phyloP scores from a whole-genome alignment of 2,329 filamentous ascomycete genomes.

The Claviceps arundinis region DNA sequence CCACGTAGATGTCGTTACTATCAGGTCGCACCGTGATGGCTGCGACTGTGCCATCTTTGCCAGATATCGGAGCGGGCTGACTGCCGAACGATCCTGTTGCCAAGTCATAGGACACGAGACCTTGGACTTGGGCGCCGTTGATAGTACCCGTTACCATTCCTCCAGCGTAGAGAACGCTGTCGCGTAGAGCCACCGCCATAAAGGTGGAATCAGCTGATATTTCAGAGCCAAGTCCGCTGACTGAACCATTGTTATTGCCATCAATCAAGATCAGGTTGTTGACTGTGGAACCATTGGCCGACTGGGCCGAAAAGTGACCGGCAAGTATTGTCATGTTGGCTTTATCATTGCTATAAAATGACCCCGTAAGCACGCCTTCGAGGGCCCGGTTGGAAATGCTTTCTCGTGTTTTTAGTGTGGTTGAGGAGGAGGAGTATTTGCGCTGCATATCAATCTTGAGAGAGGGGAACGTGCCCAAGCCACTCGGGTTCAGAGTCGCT shows the following conservation, averaged over 20 bases:
- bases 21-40: slow-evolving; percentile 60
- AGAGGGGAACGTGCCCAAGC: slow-evolving; percentile 39
- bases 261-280: slow-evolving; percentile 77
- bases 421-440: slow-evolving; percentile 8
- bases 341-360: slow-evolving; percentile 57
- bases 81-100: slow-evolving; percentile 45
- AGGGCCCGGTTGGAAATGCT: slow-evolving; percentile 26
- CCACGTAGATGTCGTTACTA: slow-evolving; percentile 67
- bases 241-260: slow-evolving; percentile 48
- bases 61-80: slow-evolving; percentile 65
- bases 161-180: slow-evolving; percentile 65
- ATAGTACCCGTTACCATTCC: slow-evolving; percentile 64
- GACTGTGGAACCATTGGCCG: slow-evolving; percentile 54
- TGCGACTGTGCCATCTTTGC: slow-evolving; percentile 58
- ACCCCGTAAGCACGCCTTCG: slow-evolving; percentile 61
- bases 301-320: slow-evolving; percentile 67
- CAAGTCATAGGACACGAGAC: slow-evolving; percentile 72
- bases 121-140: slow-evolving; percentile 48
- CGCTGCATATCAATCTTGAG: slow-evolving; percentile 36
- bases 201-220: slow-evolving; percentile 64
- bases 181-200: slow-evolving; percentile 52
- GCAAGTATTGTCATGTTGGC: slow-evolving; percentile 79
- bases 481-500: slow-evolving; percentile 45
- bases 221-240: slow-evolving; percentile 56
- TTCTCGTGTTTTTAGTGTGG: slow-evolving; percentile 33